These are phyloP conservation scores for Haematococcus sp. DNA, from an alignment of 139 green algal genomes.

Conservation along the genomic window DNA sequence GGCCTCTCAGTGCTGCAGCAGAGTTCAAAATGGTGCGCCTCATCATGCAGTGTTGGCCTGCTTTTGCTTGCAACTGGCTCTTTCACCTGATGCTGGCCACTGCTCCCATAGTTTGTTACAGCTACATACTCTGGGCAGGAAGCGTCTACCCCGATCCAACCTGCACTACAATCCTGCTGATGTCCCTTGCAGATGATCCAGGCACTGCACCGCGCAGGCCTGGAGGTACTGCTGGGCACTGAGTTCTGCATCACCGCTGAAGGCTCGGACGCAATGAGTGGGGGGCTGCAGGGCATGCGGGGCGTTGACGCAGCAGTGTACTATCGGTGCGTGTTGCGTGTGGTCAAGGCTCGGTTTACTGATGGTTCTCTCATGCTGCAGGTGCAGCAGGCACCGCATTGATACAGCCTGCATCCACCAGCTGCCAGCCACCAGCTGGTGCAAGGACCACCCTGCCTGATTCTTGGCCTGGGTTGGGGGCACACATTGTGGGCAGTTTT, in stretches of 20 bases:
- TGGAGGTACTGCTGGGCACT: conserved; percentile 71
- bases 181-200: conserved; percentile 20
- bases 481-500: not conserved
- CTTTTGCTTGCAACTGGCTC: too few relatives aligned
- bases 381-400: not conserved
- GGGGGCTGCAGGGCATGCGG: conserved; percentile 47
- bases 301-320: conserved; percentile 70
- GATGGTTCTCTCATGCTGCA: not conserved
- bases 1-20: conserved; percentile 25
- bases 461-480: not conserved
- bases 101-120: too few relatives aligned
- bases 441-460: too few relatives aligned
- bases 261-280: conserved; percentile 46
- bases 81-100: too few relatives aligned
- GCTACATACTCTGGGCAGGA: too few relatives aligned
- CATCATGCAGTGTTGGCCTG: not conserved
- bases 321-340: conserved; percentile 39
- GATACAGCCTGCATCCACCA: too few relatives aligned
- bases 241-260: conserved; percentile 79
- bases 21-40: conserved; percentile 57
- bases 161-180: not conserved
- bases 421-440: too few relatives aligned
- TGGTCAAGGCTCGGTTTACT: conserved; percentile 8
- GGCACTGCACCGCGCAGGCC: conserved; percentile 53
- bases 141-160: too few relatives aligned